Conservation (phyloP, 805 yeast species). For the Starmerella khaoyaiensis region DNA sequence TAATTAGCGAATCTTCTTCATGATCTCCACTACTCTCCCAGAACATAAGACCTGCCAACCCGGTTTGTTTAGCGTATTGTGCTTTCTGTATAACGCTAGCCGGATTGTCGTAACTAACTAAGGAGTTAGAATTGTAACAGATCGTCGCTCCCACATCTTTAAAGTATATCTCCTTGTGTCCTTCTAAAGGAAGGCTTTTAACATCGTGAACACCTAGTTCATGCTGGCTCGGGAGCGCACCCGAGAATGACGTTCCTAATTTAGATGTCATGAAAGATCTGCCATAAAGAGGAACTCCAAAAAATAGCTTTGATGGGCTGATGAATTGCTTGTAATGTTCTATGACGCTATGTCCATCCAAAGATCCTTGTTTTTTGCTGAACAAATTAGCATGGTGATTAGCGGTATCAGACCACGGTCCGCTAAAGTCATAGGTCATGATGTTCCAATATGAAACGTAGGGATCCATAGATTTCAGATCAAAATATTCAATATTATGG, state of each 20-base stretch:
- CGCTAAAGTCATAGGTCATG: constrained; percentile 85
- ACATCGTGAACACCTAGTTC: constrained; percentile 43
- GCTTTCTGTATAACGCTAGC: constrained; percentile 47
- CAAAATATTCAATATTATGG: constrained; percentile 34
- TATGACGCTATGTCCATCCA: constrained; percentile 34
- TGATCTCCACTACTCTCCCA: constrained; percentile 87
- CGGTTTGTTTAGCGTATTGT: constrained; percentile 35
- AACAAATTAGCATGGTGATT: constrained; percentile 64
- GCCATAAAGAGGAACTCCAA: constrained; percentile 89
- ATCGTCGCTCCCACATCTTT: constrained; percentile 40
- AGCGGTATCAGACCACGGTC: constrained; percentile 53
- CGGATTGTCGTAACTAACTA: constrained; percentile 57
- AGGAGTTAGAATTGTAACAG: constrained; percentile 30
- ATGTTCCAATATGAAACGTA: constrained; percentile 62
- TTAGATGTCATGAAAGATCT: constrained; percentile 37
- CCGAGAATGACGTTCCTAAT: constrained; percentile 34
- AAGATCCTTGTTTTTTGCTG: constrained; percentile 35
- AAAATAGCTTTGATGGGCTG: constrained; percentile 38
- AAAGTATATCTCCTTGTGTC: constrained; percentile 41
- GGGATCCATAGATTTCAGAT: constrained; percentile 42
- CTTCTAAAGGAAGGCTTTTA: constrained; percentile 39
- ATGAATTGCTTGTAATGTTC: constrained; percentile 33
- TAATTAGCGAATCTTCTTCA: constrained; percentile 10
- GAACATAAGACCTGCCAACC: constrained; percentile 79
- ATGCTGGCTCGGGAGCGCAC: constrained; percentile 32